A percentile compares a stretch with the other conserved stretches of the same genome.
These are phyloP conservation scores for Aspergillus clavatus DNA, from an alignment of 2,329 filamentous ascomycete genomes.

Conservation along the genomic window DNA sequence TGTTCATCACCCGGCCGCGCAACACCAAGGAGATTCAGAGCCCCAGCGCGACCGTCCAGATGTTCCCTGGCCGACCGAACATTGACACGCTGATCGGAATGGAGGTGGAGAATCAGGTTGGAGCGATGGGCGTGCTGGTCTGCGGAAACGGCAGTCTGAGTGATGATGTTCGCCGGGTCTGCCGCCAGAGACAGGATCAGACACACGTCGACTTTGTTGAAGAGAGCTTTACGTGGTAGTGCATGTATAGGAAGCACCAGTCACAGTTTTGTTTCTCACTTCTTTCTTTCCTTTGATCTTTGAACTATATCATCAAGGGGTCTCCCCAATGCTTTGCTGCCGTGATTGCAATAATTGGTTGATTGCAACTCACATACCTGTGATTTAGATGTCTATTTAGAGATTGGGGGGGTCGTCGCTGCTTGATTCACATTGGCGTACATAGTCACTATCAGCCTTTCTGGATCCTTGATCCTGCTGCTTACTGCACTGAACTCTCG, in stretches of 20 bases:
- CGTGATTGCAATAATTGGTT: no score
- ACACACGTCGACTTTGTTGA: slow-evolving; percentile 70
- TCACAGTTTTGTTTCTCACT: neutral
- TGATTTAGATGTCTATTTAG: neutral
- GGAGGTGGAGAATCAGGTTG: slow-evolving; percentile 76
- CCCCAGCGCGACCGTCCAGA: slow-evolving; percentile 74
- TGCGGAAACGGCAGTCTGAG: slow-evolving; percentile 71
- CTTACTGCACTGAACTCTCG: no score
- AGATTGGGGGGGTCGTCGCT: no score
- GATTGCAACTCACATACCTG: no score
- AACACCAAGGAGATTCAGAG: slow-evolving; percentile 76
- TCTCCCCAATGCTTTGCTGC: neutral
- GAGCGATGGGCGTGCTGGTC: slow-evolving; percentile 82
- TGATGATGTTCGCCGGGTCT: slow-evolving; percentile 68
- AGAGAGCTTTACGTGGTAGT: slow-evolving; percentile 61
- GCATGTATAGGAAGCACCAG: neutral
- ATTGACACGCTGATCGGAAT: slow-evolving; percentile 71
- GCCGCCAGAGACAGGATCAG: slow-evolving; percentile 56
- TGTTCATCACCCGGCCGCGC: slow-evolving; percentile 86
- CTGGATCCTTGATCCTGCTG: no score
- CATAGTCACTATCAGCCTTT: no score
- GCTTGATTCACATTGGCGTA: no score
- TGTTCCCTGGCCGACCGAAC: slow-evolving; percentile 86
- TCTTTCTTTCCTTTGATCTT: neutral
- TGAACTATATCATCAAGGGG: no score